Evolutionary conservation across 2,329 filamentous ascomycete species (phyloP).

Genomic region (Verticillium dahliae): DNA sequence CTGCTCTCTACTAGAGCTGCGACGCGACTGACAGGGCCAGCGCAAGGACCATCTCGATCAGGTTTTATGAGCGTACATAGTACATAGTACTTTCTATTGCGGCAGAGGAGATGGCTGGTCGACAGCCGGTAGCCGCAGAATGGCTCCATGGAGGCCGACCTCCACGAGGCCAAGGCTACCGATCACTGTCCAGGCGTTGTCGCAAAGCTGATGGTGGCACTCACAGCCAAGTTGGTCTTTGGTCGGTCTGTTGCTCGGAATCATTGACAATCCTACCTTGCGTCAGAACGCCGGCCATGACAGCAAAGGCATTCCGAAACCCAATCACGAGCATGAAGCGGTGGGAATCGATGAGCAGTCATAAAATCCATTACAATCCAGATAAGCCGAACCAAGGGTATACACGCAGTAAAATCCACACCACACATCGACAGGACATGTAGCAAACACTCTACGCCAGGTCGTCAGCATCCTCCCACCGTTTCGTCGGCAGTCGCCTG

Average conservation of each 20-base stretch:
- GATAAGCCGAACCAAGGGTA: not conserved
- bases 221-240: too few relatives aligned
- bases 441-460: not conserved
- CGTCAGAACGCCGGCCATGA: too few relatives aligned
- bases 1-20: slow-evolving; percentile 24
- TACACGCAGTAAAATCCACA: not conserved
- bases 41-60: slow-evolving; percentile 41
- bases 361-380: not conserved
- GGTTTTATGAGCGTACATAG: slow-evolving; percentile 40
- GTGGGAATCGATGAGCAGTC: not conserved
- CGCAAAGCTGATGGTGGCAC: slow-evolving; percentile 20
- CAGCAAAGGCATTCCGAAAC: too few relatives aligned
- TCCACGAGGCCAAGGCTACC: slow-evolving; percentile 28
- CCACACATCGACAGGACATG: not conserved
- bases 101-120: slow-evolving; percentile 47
- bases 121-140: slow-evolving; percentile 29
- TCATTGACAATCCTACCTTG: too few relatives aligned
- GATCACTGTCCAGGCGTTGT: too few relatives aligned
- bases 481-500: slow-evolving; percentile 38
- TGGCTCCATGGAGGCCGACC: slow-evolving; percentile 42
- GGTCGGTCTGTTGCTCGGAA: too few relatives aligned
- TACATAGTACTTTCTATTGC: slow-evolving; percentile 37
- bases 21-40: slow-evolving; percentile 43
- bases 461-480: slow-evolving; percentile 43
- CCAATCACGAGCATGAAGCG: too few relatives aligned